Evolutionary conservation across 148 eudicot species (phyloP).

Genomic region (Silene latifolia): DNA sequence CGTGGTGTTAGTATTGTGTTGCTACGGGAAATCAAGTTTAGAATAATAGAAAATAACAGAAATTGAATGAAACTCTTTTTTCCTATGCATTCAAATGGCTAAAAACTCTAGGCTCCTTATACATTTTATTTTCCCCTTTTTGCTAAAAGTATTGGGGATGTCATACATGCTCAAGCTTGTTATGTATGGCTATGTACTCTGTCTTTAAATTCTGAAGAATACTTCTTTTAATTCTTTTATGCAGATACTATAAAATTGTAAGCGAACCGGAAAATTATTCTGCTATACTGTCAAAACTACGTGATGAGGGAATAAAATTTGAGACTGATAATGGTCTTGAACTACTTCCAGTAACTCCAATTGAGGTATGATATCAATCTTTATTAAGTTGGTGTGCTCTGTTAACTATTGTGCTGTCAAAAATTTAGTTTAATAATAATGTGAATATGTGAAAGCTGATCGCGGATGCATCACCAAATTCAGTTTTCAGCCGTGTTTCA

Average conservation of each 20-base stretch:
- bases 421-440: background rate
- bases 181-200: background rate
- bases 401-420: background rate
- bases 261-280: conserved; percentile 67
- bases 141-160: background rate
- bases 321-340: conserved; percentile 87
- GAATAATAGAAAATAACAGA: background rate
- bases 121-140: background rate
- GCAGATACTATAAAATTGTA: conserved; percentile 75
- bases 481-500: background rate
- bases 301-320: conserved; percentile 73
- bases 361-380: conserved; percentile 56
- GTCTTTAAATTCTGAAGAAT: conserved; percentile 2
- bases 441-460: no score
- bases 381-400: background rate
- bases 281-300: conserved; percentile 61
- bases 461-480: background rate
- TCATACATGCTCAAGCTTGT: conserved; percentile 1
- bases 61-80: background rate
- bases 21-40: background rate
- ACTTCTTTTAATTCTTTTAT: conserved; percentile 13
- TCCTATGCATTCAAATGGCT: background rate
- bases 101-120: background rate
- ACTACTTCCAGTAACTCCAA: conserved; percentile 54
- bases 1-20: background rate